Base-by-base conservation (phyloP, 192 early-diverging fungal species). In the Backusella psychrophila region DNA sequence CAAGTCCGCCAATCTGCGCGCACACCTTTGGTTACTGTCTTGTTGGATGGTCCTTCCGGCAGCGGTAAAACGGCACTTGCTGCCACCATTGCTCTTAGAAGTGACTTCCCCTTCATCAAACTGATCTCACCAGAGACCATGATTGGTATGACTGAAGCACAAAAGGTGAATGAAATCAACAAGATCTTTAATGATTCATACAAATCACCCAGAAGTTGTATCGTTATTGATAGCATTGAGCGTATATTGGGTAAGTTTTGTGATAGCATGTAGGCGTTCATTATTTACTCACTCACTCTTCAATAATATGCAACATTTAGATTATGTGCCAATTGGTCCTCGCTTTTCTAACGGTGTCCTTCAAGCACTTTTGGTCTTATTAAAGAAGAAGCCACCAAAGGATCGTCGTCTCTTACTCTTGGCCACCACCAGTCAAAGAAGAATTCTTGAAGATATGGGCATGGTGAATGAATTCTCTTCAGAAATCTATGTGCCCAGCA, bases 101-200 rank as follows among this genome's bases (percentile, higher is more conserved):
- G 92, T 56, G 89, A 95, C 34, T 99, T 96, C 79, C 98, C 98
- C 7, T 98, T 99, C 82, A 94, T 98, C 82, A 98, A 97, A 84
- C 84, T 99, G 41, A 94, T 99, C 52, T 97, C 97, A 0, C 97
- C 98, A 12, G 98, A 98, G 76, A 87, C 86, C 23, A 97, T 99
- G 96, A 91, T 98, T 78, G 98, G 98, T 23, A 94, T 91, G 78
- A 87, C 85, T 0, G 97, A 99, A 78, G 75, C 85, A 34, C 91
- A 95, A 42, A 95, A 95, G 75, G 92, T 97, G 75, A 88, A 87
- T 59, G 85, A 90, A 6, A 98, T 99, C 80, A 95, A 91, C 87
- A 96, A 96, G 77, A 78, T 96, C n/a, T 99, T 99, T 81, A 92
- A 93, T 79, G 98, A 99, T 84, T 94, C 98, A 4, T 97, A 98